Conservation (phyloP, 805 yeast species). For the Kockiozyma suomiensis region DNA sequence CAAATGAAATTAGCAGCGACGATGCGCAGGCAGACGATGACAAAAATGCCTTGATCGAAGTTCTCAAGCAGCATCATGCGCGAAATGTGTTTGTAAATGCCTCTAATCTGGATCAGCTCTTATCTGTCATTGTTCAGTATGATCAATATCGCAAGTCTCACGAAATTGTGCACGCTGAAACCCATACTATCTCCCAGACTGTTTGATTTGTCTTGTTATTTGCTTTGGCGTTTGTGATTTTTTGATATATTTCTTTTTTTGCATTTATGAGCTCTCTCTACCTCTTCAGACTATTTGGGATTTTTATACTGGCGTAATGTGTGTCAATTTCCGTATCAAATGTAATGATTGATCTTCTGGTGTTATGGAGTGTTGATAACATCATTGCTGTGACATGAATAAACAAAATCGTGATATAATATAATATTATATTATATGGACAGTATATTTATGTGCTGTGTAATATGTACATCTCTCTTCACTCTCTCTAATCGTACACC, state of each 20-base stretch:
- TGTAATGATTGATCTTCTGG: too few species aligned
- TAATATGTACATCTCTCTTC: background rate
- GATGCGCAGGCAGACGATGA: constrained; percentile 20
- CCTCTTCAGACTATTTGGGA: background rate
- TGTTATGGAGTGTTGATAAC: background rate
- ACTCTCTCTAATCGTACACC: background rate
- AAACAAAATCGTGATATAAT: too few species aligned
- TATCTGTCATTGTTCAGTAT: constrained; percentile 21
- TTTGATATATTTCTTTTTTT: background rate
- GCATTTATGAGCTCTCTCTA: background rate
- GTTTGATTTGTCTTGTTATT: background rate
- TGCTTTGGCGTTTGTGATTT: background rate
- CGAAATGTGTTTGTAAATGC: constrained; percentile 24
- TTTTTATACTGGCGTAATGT: background rate
- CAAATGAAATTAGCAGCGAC: background rate
- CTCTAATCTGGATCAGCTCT: constrained; percentile 17
- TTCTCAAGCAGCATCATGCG: constrained; percentile 3
- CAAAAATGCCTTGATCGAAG: background rate
- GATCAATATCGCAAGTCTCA: constrained; percentile 12
- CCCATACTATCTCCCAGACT: background rate
- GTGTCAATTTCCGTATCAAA: background rate
- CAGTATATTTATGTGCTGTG: background rate
- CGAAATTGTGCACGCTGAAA: background rate
- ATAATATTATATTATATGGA: background rate
- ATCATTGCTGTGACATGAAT: background rate